phyloP scores from a whole-genome alignment of 441 rosid species.

The Bruguiera hainesii region DNA sequence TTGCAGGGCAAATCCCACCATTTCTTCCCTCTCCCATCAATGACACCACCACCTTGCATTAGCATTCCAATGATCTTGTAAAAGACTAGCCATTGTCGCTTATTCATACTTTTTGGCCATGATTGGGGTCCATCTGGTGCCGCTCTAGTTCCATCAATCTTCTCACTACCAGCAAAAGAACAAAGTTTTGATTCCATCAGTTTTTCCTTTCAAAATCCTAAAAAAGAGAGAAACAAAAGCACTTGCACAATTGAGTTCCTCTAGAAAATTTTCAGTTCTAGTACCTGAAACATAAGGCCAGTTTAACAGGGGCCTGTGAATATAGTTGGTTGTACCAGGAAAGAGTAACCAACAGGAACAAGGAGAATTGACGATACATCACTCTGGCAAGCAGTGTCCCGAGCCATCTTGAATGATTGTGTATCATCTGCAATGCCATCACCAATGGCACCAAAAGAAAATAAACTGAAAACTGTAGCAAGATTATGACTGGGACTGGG shows the following conservation, averaged over 20 bases:
- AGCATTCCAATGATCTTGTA: slow-evolving; percentile 32
- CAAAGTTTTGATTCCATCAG: neutral
- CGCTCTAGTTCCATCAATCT: slow-evolving; percentile 59
- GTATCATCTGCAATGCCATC: slow-evolving; percentile 41
- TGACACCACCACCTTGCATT: slow-evolving; percentile 37
- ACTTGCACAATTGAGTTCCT: neutral
- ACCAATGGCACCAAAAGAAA: slow-evolving; percentile 40
- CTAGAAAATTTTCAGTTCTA: no score
- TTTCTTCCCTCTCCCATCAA: slow-evolving; percentile 44
- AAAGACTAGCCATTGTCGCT: slow-evolving; percentile 46
- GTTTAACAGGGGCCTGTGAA: slow-evolving; percentile 44
- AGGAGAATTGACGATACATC: slow-evolving; percentile 19
- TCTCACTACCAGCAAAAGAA: slow-evolving; percentile 2
- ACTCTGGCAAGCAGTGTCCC: slow-evolving; percentile 33
- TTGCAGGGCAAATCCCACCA: slow-evolving; percentile 55
- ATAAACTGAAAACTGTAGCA: slow-evolving; percentile 23
- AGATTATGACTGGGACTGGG: slow-evolving; percentile 8
- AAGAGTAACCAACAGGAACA: slow-evolving; percentile 31
- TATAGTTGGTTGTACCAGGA: slow-evolving; percentile 37
- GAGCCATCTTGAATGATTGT: slow-evolving; percentile 42
- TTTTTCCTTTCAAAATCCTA: neutral
- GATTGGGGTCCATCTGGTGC: slow-evolving; percentile 49
- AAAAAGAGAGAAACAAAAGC: no score
- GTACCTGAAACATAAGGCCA: slow-evolving; percentile 36
- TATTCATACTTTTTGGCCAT: slow-evolving; percentile 30